Conservation (phyloP, 495 filamentous ascomycete species). For the Beverwykella pulmonaria region DNA sequence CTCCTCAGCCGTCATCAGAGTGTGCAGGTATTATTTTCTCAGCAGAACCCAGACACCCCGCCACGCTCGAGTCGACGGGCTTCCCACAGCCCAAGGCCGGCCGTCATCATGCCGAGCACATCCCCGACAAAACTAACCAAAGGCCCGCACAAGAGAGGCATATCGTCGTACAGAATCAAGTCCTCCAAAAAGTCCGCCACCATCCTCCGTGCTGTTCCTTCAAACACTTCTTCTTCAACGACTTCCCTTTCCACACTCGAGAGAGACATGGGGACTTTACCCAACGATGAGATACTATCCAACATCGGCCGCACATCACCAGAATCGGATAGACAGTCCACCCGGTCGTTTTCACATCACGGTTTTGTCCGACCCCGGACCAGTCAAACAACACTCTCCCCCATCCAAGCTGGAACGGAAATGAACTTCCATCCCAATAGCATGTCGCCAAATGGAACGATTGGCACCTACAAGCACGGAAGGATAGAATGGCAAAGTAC, state of each 20-base stretch:
- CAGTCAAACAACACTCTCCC: constrained; percentile 22
- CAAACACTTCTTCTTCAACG: constrained; percentile 11
- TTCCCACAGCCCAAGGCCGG: constrained; percentile 12
- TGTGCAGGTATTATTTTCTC: constrained; percentile 12
- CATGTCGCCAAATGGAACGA: constrained; percentile 21
- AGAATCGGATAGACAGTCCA: constrained; percentile 7
- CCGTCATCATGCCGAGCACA: not conserved
- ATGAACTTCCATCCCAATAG: constrained; percentile 17
- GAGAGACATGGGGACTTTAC: constrained; percentile 42
- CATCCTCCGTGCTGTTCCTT: constrained; percentile 40
- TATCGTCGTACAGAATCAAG: constrained; percentile 19
- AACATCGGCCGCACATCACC: constrained; percentile 31
- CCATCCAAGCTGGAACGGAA: constrained; percentile 18
- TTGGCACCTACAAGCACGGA: constrained; percentile 45
- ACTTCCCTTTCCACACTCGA: constrained; percentile 39
- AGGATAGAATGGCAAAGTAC: constrained; percentile 35
- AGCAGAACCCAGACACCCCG: constrained; percentile 9
- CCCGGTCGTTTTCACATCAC: constrained; percentile 13
- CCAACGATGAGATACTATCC: constrained; percentile 43
- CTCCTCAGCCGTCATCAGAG: constrained; percentile 7
- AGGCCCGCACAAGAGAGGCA: constrained; percentile 3
- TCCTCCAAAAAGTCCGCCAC: constrained; percentile 28
- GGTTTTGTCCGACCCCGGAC: constrained; percentile 4
- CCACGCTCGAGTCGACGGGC: constrained; percentile 4
- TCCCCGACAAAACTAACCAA: constrained; percentile 7